A percentile compares a stretch with the other conserved stretches of the same genome.
Evolutionary conservation across 179 eudicot species (phyloP).

Genomic region (Monotropa hypopitys): DNA sequence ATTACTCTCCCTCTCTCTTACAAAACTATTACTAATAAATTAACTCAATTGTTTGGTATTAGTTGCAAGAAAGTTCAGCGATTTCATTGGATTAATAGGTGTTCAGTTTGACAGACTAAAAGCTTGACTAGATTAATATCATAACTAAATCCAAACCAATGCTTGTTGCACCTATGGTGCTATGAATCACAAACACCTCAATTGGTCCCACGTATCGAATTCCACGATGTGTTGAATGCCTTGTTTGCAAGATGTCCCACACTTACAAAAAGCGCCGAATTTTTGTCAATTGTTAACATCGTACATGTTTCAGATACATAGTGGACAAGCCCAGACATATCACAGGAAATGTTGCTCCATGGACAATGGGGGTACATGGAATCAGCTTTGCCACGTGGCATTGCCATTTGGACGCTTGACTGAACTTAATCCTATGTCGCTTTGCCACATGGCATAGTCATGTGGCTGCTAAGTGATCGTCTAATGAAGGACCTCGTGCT

Average conservation of each 20-base stretch:
- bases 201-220: background rate
- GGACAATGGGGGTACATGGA: too few species aligned
- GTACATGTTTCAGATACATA: background rate
- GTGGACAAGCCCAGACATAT: background rate
- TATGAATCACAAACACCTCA: background rate
- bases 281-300: background rate
- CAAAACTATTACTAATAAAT: too few species aligned
- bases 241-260: background rate
- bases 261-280: background rate
- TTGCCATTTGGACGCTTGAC: too few species aligned
- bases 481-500: too few species aligned
- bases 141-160: slow-evolving; percentile 1
- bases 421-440: too few species aligned
- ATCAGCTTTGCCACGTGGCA: too few species aligned
- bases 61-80: background rate
- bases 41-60: background rate
- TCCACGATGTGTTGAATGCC: background rate
- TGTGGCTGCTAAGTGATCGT: too few species aligned
- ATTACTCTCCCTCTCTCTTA: too few species aligned
- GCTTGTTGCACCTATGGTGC: background rate
- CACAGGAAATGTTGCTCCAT: background rate
- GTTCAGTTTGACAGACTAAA: background rate
- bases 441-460: too few species aligned
- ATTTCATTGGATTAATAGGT: background rate
- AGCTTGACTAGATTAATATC: background rate